A percentile compares a stretch with the other conserved stretches of the same genome.
phyloP scores from a whole-genome alignment of 2,329 filamentous ascomycete species.

The Chaetomiaceae sp. region DNA sequence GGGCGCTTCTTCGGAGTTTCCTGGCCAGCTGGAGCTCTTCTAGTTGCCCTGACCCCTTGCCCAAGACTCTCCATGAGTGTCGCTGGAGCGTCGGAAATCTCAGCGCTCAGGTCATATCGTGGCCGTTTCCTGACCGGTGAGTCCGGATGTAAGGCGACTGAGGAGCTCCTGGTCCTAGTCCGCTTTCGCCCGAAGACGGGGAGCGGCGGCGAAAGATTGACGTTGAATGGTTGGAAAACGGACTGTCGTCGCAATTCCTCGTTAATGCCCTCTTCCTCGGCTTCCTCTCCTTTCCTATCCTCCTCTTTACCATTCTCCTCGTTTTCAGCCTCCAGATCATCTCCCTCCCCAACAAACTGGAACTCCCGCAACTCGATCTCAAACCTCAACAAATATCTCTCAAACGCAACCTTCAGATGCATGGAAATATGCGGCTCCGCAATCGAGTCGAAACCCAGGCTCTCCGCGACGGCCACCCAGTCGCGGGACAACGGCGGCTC shows the following conservation, averaged over 20 bases:
- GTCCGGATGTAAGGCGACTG: neutral
- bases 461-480: conserved; percentile 42
- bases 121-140: conserved; percentile 11
- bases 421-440: conserved; percentile 27
- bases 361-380: conserved; percentile 6
- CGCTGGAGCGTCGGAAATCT: conserved; percentile 14
- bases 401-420: conserved; percentile 42
- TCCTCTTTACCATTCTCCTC: neutral
- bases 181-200: conserved; percentile 8
- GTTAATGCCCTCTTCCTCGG: neutral
- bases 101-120: conserved; percentile 6
- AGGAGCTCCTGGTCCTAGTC: neutral
- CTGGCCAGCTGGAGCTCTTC: neutral
- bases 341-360: neutral
- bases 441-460: conserved; percentile 38
- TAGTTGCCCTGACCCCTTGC: neutral
- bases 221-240: neutral
- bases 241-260: neutral
- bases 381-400: conserved; percentile 16
- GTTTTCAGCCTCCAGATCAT: neutral
- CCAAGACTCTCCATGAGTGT: neutral
- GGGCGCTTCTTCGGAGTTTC: conserved; percentile 3
- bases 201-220: conserved; percentile 8
- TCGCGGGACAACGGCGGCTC: conserved; percentile 38
- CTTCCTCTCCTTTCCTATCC: neutral